Conservation (phyloP, 352 stramenopile species). For the Elongisporangium anandrum region DNA sequence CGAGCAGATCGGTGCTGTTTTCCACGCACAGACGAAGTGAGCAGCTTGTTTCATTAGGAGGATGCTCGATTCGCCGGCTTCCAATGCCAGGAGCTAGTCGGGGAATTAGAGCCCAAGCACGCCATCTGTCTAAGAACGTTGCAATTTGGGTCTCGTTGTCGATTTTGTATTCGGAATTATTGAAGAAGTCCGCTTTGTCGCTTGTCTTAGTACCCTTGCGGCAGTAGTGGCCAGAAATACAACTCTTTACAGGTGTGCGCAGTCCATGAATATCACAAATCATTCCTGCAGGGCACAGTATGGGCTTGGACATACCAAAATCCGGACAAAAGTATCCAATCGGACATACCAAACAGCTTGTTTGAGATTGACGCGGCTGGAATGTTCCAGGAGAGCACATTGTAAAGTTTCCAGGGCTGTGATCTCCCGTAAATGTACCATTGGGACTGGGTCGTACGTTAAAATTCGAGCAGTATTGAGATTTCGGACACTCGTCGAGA, state of each 20-base stretch:
- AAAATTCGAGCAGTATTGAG: slow-evolving; percentile 51
- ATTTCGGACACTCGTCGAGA: slow-evolving; percentile 46
- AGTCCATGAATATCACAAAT: slow-evolving; percentile 92
- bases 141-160: slow-evolving; percentile 66
- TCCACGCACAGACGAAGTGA: slow-evolving; percentile 45
- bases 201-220: slow-evolving; percentile 89
- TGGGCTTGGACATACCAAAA: slow-evolving; percentile 83
- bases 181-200: slow-evolving; percentile 56
- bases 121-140: slow-evolving; percentile 43
- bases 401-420: slow-evolving; percentile 88
- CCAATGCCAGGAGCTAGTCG: slow-evolving; percentile 42
- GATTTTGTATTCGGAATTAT: slow-evolving; percentile 48
- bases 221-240: slow-evolving; percentile 93
- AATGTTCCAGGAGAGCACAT: slow-evolving; percentile 92
- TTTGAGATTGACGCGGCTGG: slow-evolving; percentile 83
- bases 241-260: slow-evolving; percentile 67
- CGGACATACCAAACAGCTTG: slow-evolving; percentile 87
- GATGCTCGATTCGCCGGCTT: slow-evolving; percentile 59
- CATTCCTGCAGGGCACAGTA: slow-evolving; percentile 89
- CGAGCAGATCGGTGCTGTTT: slow-evolving; percentile 38
- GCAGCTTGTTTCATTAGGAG: slow-evolving; percentile 46
- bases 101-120: slow-evolving; percentile 43
- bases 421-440: slow-evolving; percentile 67
- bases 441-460: slow-evolving; percentile 80
- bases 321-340: slow-evolving; percentile 94